phyloP scores from a whole-genome alignment of 2,329 filamentous ascomycete genomes.

The Talaromyces sp. region DNA sequence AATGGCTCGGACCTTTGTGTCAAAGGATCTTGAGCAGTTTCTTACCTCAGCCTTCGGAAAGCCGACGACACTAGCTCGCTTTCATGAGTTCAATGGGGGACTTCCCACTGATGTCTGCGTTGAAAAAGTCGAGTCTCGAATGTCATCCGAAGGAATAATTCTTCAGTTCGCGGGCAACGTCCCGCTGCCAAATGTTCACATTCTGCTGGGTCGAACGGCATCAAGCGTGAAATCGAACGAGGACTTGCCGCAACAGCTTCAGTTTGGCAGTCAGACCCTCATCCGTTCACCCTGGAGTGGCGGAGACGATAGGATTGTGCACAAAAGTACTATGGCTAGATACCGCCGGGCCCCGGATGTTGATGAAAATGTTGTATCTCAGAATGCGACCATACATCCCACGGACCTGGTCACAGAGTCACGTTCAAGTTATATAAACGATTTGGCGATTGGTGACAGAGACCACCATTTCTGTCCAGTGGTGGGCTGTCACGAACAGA shows the following conservation, averaged over 20 bases:
- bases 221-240: not conserved
- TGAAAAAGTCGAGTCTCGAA: not conserved
- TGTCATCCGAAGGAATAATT: not conserved
- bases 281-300: not conserved
- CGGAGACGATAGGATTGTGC: not conserved
- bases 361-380: slow-evolving; percentile 2
- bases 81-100: slow-evolving; percentile 1
- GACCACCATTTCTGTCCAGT: slow-evolving; percentile 9
- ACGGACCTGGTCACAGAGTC: not conserved
- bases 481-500: not conserved
- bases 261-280: slow-evolving; percentile 7
- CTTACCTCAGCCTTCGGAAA: slow-evolving; percentile 71
- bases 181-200: not conserved
- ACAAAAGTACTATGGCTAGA: not conserved
- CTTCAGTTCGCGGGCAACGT: slow-evolving; percentile 8
- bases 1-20: slow-evolving; percentile 63
- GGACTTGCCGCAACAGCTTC: not conserved
- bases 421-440: not conserved
- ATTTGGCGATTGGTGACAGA: not conserved
- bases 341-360: slow-evolving; percentile 9
- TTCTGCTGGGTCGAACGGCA: not conserved
- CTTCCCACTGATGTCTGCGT: not conserved
- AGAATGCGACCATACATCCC: slow-evolving; percentile 3
- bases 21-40: slow-evolving; percentile 62
- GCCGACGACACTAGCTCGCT: slow-evolving; percentile 71